phyloP scores from a whole-genome alignment of 2,329 filamentous ascomycete species.

The Aspergillus sp. region DNA sequence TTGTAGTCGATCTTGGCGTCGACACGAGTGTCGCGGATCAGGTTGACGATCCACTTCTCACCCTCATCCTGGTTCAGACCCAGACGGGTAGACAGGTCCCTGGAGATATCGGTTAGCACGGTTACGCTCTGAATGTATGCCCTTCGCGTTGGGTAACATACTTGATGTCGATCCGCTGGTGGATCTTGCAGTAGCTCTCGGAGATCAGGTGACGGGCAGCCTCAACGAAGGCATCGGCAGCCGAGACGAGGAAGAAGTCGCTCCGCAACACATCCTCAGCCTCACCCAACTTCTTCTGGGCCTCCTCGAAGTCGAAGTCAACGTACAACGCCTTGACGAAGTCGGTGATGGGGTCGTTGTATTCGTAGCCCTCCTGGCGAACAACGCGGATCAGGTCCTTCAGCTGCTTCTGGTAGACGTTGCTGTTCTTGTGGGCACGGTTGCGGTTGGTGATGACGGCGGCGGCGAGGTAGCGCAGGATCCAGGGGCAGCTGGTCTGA shows the following conservation, averaged over 20 bases:
- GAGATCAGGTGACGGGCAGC: constrained; percentile 94
- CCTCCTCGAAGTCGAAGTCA: constrained; percentile 96
- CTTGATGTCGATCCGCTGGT: constrained; percentile 97
- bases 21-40: constrained; percentile 94
- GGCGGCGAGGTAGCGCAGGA: constrained; percentile 88
- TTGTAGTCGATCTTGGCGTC: constrained; percentile 99
- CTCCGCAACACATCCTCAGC: constrained; percentile 88
- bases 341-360: constrained; percentile 91
- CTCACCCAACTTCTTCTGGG: constrained; percentile 79
- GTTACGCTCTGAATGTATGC: too few relatives aligned
- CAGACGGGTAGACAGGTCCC: constrained; percentile 85
- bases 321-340: constrained; percentile 96
- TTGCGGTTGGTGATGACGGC: constrained; percentile 92
- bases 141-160: constrained; percentile 40
- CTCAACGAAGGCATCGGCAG: constrained; percentile 87
- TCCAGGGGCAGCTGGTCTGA: constrained; percentile 96
- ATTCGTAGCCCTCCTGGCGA: constrained; percentile 96
- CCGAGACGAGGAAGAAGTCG: constrained; percentile 91
- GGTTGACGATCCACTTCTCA: constrained; percentile 99
- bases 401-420: constrained; percentile 93
- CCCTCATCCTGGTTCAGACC: constrained; percentile 91
- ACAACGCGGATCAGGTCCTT: constrained; percentile 97
- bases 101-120: constrained; percentile 34
- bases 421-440: constrained; percentile 74
- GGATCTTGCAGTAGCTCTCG: constrained; percentile 99